These are phyloP conservation scores for Herpetospermum pedunculosum DNA, from an alignment of 306 rosid genomes.

Conservation along the genomic window DNA sequence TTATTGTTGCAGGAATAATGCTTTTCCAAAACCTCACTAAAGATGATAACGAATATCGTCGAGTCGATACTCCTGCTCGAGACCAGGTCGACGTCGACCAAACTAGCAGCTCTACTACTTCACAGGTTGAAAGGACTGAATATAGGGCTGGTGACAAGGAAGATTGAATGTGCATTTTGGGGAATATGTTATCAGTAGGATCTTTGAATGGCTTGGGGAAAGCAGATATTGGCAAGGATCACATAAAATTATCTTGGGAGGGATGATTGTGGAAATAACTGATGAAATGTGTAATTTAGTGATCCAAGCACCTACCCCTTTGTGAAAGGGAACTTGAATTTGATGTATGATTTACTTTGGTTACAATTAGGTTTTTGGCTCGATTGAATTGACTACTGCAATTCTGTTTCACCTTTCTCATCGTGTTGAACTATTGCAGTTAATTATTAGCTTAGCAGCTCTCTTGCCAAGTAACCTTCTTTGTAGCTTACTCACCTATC, in stretches of 20 bases:
- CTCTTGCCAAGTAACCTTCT: too few relatives aligned
- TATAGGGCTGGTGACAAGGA: slow-evolving; percentile 59
- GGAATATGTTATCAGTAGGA: slow-evolving; percentile 3
- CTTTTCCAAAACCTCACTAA: slow-evolving; percentile 31
- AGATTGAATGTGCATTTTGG: slow-evolving; percentile 32
- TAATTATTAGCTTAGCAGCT: neutral
- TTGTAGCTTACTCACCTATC: too few relatives aligned
- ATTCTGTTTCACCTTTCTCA: neutral
- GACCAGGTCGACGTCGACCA: slow-evolving; percentile 23
- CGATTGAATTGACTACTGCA: neutral
- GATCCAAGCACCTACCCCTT: neutral
- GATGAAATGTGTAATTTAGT: slow-evolving; percentile 1
- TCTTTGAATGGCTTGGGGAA: neutral
- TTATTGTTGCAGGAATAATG: slow-evolving; percentile 41
- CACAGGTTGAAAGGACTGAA: slow-evolving; percentile 42
- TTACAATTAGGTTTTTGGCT: neutral
- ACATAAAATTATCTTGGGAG: neutral
- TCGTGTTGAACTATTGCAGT: neutral
- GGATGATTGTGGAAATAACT: neutral
- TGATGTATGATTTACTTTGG: neutral
- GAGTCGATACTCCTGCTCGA: slow-evolving; percentile 36
- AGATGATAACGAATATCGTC: slow-evolving; percentile 36
- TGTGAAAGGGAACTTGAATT: neutral
- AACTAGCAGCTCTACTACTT: slow-evolving; percentile 29
- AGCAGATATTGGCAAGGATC: neutral